Percentiles rank a stretch among this genome's conserved stretches.
Evolutionary conservation across 495 filamentous ascomycete genomes (phyloP).

Genomic region (Neurospora tetrasperma): DNA sequence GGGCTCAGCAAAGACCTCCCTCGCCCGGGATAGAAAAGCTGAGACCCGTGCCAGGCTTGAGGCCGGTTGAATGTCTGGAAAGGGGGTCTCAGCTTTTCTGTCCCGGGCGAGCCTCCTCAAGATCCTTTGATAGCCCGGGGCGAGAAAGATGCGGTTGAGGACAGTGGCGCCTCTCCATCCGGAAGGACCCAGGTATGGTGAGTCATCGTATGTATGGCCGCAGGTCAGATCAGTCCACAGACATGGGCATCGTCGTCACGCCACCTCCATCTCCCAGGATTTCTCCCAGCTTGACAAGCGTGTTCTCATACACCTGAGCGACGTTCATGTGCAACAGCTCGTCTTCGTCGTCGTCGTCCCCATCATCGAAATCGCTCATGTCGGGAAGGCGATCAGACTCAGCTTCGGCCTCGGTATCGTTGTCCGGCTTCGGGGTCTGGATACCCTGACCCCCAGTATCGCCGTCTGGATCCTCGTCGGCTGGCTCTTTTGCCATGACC

Average conservation of each 20-base stretch:
- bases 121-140: not conserved
- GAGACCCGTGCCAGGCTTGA: too few relatives aligned
- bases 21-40: too few relatives aligned
- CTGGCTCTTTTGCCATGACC: constrained; percentile 38
- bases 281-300: constrained; percentile 60
- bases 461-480: constrained; percentile 26
- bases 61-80: too few relatives aligned
- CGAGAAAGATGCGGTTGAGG: not conserved
- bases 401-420: constrained; percentile 10
- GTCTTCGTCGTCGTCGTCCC: constrained; percentile 36
- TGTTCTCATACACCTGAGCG: constrained; percentile 67
- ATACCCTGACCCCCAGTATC: constrained; percentile 21
- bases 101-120: too few relatives aligned
- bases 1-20: not conserved
- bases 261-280: constrained; percentile 32
- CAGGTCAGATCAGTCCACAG: constrained; percentile 3
- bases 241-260: constrained; percentile 7
- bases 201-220: not conserved
- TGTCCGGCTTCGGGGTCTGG: constrained; percentile 18
- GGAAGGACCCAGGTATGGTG: not conserved
- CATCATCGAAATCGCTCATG: constrained; percentile 10
- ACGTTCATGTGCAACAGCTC: constrained; percentile 50
- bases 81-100: too few relatives aligned
- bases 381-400: constrained; percentile 5
- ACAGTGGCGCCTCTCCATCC: not conserved